Base-by-base conservation (phyloP, 345 rosid genomes). In the Corymbia maculata region DNA sequence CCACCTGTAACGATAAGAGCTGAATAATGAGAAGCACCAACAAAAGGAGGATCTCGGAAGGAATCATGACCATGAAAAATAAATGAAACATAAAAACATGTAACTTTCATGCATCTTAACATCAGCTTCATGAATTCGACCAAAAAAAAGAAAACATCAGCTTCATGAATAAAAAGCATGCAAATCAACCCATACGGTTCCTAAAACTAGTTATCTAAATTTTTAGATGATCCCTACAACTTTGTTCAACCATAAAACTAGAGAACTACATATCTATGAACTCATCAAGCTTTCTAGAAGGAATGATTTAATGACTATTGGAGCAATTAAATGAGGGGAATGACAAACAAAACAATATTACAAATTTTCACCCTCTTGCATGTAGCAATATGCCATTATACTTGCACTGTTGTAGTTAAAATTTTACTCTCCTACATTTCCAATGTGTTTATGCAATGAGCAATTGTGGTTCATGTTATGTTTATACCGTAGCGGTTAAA, bases 1-100 rank as follows among this genome's bases (percentile, higher is more conserved):
- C 95, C 95, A 89, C 98, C 99, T 97, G 95, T 89, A 91, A 55
- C 45, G 24, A 50, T 13, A 57, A 55, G 26, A 57, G 28, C 64
- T 22, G 6, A 6, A 22, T 9, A 57, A 57, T 57, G 64, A 24
- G 64, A 57, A 57, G 64, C 64, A 57, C 59, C 28, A 22, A 57
- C 12, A 9, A 22, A 57, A 57, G 28, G 28, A 57, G 28, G 64
- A 22, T 57, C 28, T 57, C 24, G 28, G n/a, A 57, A 57, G 10
- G 8, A 5, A 57, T 57, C n/a, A 57, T 9, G 64, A 57, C 64
- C 12, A 57, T 24, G 5, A 4, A 10, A 21, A n/a, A n/a, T 22
- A 57, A 17, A 22, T 22, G 22, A 24, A 57, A 57, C 64, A 57
- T 24, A 57, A 57, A 57, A 24, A n/a, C n/a, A n/a, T 22, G 28